Base-by-base conservation (phyloP, 345 rosid genomes). In the Aquilaria sinensis region DNA sequence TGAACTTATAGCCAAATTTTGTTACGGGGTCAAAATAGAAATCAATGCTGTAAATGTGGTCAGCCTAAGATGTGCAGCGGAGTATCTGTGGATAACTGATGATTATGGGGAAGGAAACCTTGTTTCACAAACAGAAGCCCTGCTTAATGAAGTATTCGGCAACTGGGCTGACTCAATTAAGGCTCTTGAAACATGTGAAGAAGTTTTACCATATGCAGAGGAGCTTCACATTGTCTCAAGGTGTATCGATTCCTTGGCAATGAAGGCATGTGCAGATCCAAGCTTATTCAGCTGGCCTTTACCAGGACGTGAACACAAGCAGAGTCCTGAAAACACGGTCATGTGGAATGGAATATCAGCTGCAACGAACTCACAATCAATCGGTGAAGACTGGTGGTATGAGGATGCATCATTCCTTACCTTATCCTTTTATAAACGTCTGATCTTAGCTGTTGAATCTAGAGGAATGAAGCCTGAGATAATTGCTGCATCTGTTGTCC, bases 321-420 rank as follows among this genome's bases (percentile, higher is more conserved):
- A 58, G 54, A 79, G 68, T 62, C 67, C 74, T 1, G 78, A 72
- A 32, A 79, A 71, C 54, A 37, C 67, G 1, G 61, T 64, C 0
- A 65, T 81, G 23, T 88, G 96, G 96, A 88, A 88, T 31, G 92
- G 92, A 33, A 85, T 86, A 70, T 60, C 82, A 4, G 68, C 89
- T 0, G 74, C 67, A 3, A 63, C 69, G n/a, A 77, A 72, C 74
- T 41, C 72, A 32, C 78, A 80, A 33, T 73, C 80, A 31, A 62
- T 62, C 1, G 84, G 82, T 23, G 92, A 86, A 53, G 96, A 86
- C 67, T 88, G 96, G 92, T 88, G 96, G 96, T 78, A 73, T 16
- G 78, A 78, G 70, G 96, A 85, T 52, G 85, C 74, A 34, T 83
- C 92, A 10, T 72, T 72, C 47, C 87, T 85, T 30, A 78, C 72